These are phyloP conservation scores for Tolypocladium ophioglossoides DNA, from an alignment of 2,329 filamentous ascomycete species.

Conservation along the genomic window DNA sequence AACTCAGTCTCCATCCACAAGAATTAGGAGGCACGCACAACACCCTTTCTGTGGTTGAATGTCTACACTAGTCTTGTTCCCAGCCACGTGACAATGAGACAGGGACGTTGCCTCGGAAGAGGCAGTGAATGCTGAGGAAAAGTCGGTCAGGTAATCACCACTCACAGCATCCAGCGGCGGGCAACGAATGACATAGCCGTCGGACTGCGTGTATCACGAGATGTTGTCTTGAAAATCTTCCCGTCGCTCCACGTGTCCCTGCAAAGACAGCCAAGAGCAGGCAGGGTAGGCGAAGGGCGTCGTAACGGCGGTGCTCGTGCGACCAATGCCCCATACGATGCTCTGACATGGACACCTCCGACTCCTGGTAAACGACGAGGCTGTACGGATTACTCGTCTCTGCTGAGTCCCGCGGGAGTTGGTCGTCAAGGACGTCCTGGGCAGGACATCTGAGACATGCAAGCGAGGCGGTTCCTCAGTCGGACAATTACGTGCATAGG, in stretches of 20 bases:
- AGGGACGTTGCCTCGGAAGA: too few species aligned
- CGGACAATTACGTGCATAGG: constrained; percentile 1
- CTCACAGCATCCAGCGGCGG: background rate
- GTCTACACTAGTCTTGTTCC: too few species aligned
- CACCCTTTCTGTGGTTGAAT: too few species aligned
- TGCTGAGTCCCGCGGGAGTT: background rate
- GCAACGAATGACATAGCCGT: too few species aligned
- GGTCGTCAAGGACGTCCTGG: background rate
- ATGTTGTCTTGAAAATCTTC: background rate
- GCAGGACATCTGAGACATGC: background rate
- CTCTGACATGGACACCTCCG: background rate
- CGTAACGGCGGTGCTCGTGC: background rate
- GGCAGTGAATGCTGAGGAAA: too few species aligned
- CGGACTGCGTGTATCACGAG: background rate
- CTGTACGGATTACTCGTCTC: too few species aligned
- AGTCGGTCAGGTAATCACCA: background rate
- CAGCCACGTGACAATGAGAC: too few species aligned
- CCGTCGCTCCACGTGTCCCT: constrained; percentile 1
- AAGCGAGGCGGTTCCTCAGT: background rate
- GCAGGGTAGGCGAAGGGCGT: background rate
- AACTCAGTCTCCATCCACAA: too few species aligned
- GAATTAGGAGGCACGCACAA: too few species aligned
- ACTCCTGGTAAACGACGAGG: background rate
- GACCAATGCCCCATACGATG: background rate
- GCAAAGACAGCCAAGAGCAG: background rate